phyloP scores from a whole-genome alignment of 192 early-diverging fungal genomes.

The Entophlyctis luteolus region DNA sequence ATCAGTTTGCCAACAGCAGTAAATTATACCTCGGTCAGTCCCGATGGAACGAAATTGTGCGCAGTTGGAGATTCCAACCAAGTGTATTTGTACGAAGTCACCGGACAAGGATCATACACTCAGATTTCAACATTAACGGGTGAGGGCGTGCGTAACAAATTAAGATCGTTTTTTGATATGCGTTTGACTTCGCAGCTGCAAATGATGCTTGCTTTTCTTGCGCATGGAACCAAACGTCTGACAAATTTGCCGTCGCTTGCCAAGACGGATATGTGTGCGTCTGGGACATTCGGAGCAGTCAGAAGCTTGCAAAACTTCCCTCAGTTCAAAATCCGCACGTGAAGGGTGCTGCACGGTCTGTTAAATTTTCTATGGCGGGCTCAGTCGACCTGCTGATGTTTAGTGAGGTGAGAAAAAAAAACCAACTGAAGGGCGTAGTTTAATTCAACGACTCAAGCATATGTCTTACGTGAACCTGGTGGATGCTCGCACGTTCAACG shows the following conservation, averaged over 20 bases:
- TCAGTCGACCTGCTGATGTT: constrained; percentile 86
- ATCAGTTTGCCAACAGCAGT: constrained; percentile 85
- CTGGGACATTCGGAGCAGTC: constrained; percentile 81
- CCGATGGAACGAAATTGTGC: constrained; percentile 85
- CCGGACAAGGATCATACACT: constrained; percentile 62
- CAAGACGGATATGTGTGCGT: constrained; percentile 90
- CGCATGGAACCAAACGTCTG: constrained; percentile 88
- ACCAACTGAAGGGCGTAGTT: background rate
- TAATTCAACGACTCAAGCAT: constrained; percentile 42
- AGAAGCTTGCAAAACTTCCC: constrained; percentile 71
- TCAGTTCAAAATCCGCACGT: constrained; percentile 61
- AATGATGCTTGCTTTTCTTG: constrained; percentile 90
- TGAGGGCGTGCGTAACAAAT: constrained; percentile 34
- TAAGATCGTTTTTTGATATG: constrained; percentile 6
- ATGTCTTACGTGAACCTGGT: constrained; percentile 84
- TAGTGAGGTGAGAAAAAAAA: constrained; percentile 41
- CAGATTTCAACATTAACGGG: constrained; percentile 70
- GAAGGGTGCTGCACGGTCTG: constrained; percentile 79
- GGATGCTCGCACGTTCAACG: constrained; percentile 83
- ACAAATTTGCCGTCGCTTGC: constrained; percentile 93
- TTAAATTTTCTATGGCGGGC: constrained; percentile 89
- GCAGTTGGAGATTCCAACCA: constrained; percentile 87
- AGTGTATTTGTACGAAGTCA: constrained; percentile 81
- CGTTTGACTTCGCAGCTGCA: constrained; percentile 44
- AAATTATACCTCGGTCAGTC: constrained; percentile 88